phyloP scores from a whole-genome alignment of 768 basidiomycete genomes.

The Calocera viscosa region DNA sequence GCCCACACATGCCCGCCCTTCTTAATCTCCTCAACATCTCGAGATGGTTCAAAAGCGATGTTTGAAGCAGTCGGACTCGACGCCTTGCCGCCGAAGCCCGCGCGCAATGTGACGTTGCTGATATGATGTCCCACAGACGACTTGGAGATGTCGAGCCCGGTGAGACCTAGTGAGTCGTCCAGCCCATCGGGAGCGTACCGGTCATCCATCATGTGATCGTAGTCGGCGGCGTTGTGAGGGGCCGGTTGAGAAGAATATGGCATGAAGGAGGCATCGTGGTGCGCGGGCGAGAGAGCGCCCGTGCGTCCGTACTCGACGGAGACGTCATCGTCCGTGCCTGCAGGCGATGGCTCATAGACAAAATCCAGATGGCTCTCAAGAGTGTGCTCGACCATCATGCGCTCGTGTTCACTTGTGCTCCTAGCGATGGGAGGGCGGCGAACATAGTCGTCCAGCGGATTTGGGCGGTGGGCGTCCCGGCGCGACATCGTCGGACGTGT shows the following conservation, averaged over 20 bases:
- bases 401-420: neutral
- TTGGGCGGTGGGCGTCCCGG: neutral
- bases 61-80: neutral
- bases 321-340: neutral
- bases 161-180: neutral
- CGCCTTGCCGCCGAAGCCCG: neutral
- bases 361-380: neutral
- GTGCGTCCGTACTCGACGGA: neutral
- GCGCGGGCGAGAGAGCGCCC: neutral
- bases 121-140: neutral
- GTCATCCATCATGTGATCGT: neutral
- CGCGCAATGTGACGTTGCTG: neutral
- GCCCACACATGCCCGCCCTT: neutral
- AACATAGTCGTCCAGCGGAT: neutral
- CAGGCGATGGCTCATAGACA: neutral
- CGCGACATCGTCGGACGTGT: neutral
- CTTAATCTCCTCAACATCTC: neutral
- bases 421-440: neutral
- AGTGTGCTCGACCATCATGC: neutral
- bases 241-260: neutral
- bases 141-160: neutral
- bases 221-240: conserved; percentile 2
- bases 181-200: neutral
- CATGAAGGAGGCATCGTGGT: neutral
- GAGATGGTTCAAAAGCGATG: neutral